A percentile compares a stretch with the other conserved stretches of the same genome.
Evolutionary conservation across 2,329 filamentous ascomycete species (phyloP).

Genomic region (Colletotrichum ledebouriae): DNA sequence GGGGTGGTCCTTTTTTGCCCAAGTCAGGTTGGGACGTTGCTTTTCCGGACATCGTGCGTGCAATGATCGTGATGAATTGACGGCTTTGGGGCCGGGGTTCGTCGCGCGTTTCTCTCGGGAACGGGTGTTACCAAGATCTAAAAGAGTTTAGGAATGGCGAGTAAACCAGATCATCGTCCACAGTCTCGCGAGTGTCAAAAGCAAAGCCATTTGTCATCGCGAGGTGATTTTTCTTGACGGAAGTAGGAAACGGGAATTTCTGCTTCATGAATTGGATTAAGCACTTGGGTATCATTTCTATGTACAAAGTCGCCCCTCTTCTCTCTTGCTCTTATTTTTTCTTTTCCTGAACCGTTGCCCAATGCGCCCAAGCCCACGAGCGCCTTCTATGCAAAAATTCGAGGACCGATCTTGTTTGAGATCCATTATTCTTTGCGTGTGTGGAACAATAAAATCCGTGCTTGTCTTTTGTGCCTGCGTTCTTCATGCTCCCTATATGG

Average conservation of each 20-base stretch:
- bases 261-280: constrained; percentile 28
- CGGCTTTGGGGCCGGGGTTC: too few relatives aligned
- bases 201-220: fast-evolving
- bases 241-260: background rate
- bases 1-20: too few relatives aligned
- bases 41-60: too few relatives aligned
- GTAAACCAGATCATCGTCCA: too few relatives aligned
- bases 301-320: constrained; percentile 33
- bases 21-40: too few relatives aligned
- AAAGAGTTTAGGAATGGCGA: too few relatives aligned
- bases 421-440: constrained; percentile 22
- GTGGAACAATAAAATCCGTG: constrained; percentile 7
- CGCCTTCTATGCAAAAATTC: constrained; percentile 23
- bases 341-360: constrained; percentile 19
- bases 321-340: constrained; percentile 12
- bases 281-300: constrained; percentile 41
- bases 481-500: background rate
- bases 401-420: background rate
- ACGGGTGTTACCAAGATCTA: too few relatives aligned
- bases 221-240: fast-evolving
- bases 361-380: constrained; percentile 25
- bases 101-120: too few relatives aligned
- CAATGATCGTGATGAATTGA: too few relatives aligned
- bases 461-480: constrained; percentile 3
- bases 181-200: background rate